Conservation (phyloP, 257 asterid species). For the Datura wrightii region DNA sequence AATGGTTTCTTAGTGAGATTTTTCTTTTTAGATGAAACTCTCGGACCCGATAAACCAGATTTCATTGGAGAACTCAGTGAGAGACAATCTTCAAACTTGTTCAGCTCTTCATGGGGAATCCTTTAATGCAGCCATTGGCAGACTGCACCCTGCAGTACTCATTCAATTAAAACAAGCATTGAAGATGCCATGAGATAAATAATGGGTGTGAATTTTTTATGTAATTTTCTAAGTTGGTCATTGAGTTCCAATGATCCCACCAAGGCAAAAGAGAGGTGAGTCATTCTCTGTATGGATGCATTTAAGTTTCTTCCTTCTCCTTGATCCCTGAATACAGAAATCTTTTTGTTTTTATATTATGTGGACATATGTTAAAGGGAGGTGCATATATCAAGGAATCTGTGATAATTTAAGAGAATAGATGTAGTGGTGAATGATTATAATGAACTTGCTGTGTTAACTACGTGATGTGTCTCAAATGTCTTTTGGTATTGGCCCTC, state of each 20-base stretch:
- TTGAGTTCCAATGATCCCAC: conserved; percentile 36
- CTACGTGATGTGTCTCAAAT: background rate
- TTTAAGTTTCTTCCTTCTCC: background rate
- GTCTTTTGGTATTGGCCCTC: background rate
- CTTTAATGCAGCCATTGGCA: conserved; percentile 75
- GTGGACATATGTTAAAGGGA: conserved; percentile 14
- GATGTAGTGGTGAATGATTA: background rate
- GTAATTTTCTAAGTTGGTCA: conserved; percentile 39
- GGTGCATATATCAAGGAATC: conserved; percentile 2
- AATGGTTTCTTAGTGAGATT: conserved; percentile 22
- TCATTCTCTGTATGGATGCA: background rate
- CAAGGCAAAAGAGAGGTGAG: conserved; percentile 36
- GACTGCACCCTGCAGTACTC: conserved; percentile 84
- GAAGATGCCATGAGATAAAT: conserved; percentile 68
- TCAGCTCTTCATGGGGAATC: conserved; percentile 87
- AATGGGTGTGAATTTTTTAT: conserved; percentile 27
- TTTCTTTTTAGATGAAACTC: conserved; percentile 63
- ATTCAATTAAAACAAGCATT: conserved; percentile 83
- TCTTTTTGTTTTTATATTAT: background rate
- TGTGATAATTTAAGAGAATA: background rate
- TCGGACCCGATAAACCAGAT: conserved; percentile 85
- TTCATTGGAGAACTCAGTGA: conserved; percentile 77
- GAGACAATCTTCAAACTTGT: conserved; percentile 90
- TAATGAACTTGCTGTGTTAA: background rate
- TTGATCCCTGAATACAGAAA: background rate